Evolutionary conservation across 495 filamentous ascomycete genomes (phyloP), one percentile per base, ranked within the genome.

Genomic region (Trypethelium eluteriae): DNA sequence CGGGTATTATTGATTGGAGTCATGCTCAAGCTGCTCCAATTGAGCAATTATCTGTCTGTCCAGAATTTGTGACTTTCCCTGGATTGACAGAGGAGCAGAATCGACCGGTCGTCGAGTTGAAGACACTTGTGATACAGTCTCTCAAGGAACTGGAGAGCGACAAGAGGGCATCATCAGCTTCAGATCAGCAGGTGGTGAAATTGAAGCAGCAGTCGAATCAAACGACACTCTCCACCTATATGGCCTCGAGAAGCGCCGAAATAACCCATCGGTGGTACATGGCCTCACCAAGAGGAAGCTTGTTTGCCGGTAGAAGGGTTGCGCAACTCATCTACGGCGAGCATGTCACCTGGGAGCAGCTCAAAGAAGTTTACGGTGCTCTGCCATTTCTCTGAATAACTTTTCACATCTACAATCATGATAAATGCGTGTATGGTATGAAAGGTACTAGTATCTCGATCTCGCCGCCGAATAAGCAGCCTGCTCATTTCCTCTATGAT

Each of bases 1-100:
- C 66, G 7, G 66, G 66, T 39, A 36, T 67, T 38, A 67, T 67
- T 39, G 66, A 67, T 64, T 67, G 66, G 66, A 67, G 66, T 36
- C 36, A 46, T 32, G 49, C 64, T 10, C 64, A 66, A 38, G 64
- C 50, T 38, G 64, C 64, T 25, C 64, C 64, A 4, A 66, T 66
- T n/a, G 64, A 66, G 44, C 50, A 66, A 38, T 62, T 66, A 38
- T 62, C 64, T 3, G 46, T 66, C 64, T 66, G 46, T 57, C 64
- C 64, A 66, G 64, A 66, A 39, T 39, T 66, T 6, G 36, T 66
- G n/a, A 57, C 39, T 36, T 66, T 66, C 32, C 64, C 64, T 4
- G 64, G 44, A 38, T 25, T 66, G 39, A 57, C 64, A 38, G 64
- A 56, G 46, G 64, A 66, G 64, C 16, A 66, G 64, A 66, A 66